phyloP scores from a whole-genome alignment of 768 basidiomycete genomes.

The Rhodotorula sphaerocarpa region DNA sequence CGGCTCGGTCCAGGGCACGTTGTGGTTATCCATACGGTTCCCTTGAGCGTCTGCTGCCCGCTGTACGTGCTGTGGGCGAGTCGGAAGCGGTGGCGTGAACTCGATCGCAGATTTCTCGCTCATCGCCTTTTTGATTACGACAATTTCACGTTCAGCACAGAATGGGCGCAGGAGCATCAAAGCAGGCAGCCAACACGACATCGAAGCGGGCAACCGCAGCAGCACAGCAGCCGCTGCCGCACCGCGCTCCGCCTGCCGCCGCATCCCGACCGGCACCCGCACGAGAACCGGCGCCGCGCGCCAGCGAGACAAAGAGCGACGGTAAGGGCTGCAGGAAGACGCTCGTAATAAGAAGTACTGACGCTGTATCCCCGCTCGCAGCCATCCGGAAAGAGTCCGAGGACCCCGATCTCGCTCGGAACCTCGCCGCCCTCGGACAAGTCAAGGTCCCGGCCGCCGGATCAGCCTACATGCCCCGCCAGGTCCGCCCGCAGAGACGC shows the following conservation, averaged over 20 bases:
- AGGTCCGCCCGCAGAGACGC: too few relatives aligned
- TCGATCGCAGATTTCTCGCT: background rate
- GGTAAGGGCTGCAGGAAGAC: background rate
- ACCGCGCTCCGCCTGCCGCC: background rate
- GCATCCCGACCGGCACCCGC: background rate
- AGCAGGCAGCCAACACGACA: conserved; percentile 8
- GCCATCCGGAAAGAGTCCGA: conserved; percentile 59
- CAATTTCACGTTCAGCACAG: background rate
- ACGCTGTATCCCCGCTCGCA: conserved; percentile 37
- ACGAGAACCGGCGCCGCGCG: conserved; percentile 33
- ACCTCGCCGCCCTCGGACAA: conserved; percentile 57
- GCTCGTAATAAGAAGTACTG: background rate
- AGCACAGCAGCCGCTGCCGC: conserved; percentile 1
- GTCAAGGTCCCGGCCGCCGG: conserved; percentile 54
- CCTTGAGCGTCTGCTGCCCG: background rate
- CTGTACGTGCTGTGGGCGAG: too few relatives aligned
- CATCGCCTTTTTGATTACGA: background rate
- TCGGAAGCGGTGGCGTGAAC: too few relatives aligned
- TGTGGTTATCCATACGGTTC: background rate
- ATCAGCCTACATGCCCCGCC: conserved; percentile 1
- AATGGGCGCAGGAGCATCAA: conserved; percentile 32
- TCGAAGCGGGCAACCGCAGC: conserved; percentile 1
- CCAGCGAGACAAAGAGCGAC: conserved; percentile 49
- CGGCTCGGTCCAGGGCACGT: conserved; percentile 12
- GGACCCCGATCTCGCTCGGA: conserved; percentile 64